Evolutionary conservation across 1,139 yeast species (phyloP).

Genomic region (Taiozyma sp.): DNA sequence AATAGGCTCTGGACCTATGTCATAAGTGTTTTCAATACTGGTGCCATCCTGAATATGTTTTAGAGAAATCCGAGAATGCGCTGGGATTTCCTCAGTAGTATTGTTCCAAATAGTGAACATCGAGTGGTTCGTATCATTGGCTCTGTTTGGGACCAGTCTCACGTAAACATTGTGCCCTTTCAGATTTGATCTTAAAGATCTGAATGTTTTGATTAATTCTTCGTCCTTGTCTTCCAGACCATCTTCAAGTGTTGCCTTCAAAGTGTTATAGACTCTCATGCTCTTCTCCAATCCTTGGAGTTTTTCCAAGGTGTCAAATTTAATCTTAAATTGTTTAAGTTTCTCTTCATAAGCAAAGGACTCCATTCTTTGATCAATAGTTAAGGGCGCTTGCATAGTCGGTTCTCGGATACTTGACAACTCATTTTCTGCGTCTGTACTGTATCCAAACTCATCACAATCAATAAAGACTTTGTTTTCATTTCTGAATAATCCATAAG

Average conservation of each 20-base stretch:
- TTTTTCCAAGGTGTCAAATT: neutral
- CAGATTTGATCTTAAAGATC: neutral
- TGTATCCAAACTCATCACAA: neutral
- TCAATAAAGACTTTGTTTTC: neutral
- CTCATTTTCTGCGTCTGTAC: neutral
- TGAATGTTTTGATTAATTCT: neutral
- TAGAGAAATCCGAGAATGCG: neutral
- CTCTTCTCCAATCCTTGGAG: neutral
- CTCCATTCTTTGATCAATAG: neutral
- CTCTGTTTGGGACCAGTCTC: neutral
- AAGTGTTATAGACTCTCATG: neutral
- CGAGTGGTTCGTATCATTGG: neutral
- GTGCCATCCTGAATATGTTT: neutral
- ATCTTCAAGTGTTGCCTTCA: neutral
- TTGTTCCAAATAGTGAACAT: neutral
- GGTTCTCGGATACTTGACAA: neutral
- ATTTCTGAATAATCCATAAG: no score
- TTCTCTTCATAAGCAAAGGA: neutral
- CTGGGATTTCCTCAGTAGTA: neutral
- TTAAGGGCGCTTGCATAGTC: neutral
- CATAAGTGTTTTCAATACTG: neutral
- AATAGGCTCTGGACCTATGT: neutral
- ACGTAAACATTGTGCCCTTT: neutral
- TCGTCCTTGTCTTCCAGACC: neutral
- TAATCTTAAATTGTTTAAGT: neutral